Evolutionary conservation across 2,329 filamentous ascomycete genomes (phyloP).

Genomic region (Helicocarpus griseus): DNA sequence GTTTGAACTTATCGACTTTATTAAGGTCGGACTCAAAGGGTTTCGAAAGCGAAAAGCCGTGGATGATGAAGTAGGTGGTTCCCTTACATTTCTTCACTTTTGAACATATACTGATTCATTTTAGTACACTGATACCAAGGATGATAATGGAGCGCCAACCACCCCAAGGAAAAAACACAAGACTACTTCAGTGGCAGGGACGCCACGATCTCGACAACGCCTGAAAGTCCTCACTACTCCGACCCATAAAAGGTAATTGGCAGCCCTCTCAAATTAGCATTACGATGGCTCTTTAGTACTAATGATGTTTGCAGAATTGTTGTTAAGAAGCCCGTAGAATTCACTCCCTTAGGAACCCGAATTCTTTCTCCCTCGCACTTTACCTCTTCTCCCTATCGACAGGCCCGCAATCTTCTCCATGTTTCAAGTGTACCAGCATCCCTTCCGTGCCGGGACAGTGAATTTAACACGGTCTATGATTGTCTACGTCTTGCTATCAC

Average conservation of each 20-base stretch:
- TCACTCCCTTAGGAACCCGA: slow-evolving; percentile 87
- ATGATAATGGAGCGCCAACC: slow-evolving; percentile 23
- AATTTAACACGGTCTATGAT: slow-evolving; percentile 86
- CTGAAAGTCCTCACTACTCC: slow-evolving; percentile 47
- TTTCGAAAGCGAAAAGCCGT: slow-evolving; percentile 47
- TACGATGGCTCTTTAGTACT: not conserved
- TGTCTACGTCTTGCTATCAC: slow-evolving; percentile 91
- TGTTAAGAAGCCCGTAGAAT: slow-evolving; percentile 82
- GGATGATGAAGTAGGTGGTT: slow-evolving; percentile 27
- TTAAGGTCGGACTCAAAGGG: slow-evolving; percentile 56
- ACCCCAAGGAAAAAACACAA: slow-evolving; percentile 52
- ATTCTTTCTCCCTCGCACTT: slow-evolving; percentile 65
- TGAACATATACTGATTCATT: not conserved
- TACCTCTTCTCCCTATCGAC: slow-evolving; percentile 78
- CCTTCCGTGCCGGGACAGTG: slow-evolving; percentile 81
- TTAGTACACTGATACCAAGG: slow-evolving; percentile 24
- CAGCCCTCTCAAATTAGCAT: not conserved
- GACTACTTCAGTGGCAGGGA: slow-evolving; percentile 34
- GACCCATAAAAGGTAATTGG: slow-evolving; percentile 49
- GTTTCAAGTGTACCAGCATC: slow-evolving; percentile 86
- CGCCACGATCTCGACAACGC: slow-evolving; percentile 33
- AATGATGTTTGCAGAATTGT: slow-evolving; percentile 41
- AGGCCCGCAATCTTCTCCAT: slow-evolving; percentile 79
- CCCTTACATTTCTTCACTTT: not conserved
- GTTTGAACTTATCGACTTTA: slow-evolving; percentile 52